These are phyloP conservation scores for Citrus inodora DNA, from an alignment of 345 rosid genomes.

Conservation along the genomic window DNA sequence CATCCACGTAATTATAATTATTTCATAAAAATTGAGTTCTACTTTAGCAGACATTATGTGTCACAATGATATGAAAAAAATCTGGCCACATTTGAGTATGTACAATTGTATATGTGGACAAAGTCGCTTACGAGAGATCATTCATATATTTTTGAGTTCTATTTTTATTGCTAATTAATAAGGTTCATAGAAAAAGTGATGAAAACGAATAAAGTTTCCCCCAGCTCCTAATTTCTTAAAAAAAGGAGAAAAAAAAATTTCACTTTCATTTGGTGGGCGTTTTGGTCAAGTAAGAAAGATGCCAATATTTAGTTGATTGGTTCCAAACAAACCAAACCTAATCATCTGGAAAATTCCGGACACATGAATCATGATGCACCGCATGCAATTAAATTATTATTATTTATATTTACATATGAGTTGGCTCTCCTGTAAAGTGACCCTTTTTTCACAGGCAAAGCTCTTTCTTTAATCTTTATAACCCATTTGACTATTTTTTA, in stretches of 20 bases:
- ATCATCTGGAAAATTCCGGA: constrained; percentile 14
- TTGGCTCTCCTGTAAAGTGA: background rate
- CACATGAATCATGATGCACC: background rate
- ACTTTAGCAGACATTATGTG: no score
- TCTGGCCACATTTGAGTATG: no score
- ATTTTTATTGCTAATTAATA: background rate
- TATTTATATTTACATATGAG: background rate
- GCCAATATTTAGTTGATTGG: constrained; percentile 17
- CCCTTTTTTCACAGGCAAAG: background rate
- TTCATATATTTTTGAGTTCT: no score
- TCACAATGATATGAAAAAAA: no score
- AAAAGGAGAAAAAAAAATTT: background rate
- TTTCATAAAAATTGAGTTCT: fast-evolving
- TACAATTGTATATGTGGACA: background rate
- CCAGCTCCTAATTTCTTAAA: background rate
- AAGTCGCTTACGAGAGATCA: no score
- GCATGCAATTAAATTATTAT: background rate
- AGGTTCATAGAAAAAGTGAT: constrained; percentile 7
- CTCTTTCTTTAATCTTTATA: background rate
- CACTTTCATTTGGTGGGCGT: background rate
- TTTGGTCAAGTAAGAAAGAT: constrained; percentile 15
- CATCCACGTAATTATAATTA: no score
- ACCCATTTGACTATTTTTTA: background rate
- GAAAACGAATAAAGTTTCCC: background rate
- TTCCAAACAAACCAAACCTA: background rate